Conservation (phyloP, 1,284 basidiomycete genomes). For the Dichomitus squalens region DNA sequence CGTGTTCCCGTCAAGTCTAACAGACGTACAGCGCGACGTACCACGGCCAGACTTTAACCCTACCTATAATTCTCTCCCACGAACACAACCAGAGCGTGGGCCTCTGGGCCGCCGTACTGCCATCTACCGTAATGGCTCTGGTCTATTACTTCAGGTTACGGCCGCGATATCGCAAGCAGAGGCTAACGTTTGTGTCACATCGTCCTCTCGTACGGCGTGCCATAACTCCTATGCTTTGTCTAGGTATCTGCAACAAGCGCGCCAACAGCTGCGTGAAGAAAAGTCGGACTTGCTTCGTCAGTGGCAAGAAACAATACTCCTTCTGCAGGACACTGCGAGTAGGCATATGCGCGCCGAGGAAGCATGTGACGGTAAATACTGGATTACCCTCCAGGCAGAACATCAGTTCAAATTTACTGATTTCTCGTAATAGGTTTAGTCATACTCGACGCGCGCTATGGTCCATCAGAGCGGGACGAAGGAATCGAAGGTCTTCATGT, state of each 20-base stretch:
- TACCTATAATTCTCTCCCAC: conserved; percentile 39
- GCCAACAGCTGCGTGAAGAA: conserved; percentile 56
- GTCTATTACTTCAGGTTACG: conserved; percentile 38
- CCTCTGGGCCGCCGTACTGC: conserved; percentile 35
- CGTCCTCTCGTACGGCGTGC: neutral
- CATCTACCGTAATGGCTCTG: conserved; percentile 35
- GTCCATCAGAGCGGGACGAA: conserved; percentile 53
- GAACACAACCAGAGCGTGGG: conserved; percentile 33
- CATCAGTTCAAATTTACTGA: conserved; percentile 3
- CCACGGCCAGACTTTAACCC: conserved; percentile 36
- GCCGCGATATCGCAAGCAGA: conserved; percentile 34
- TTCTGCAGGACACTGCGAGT: conserved; percentile 48
- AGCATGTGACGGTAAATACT: conserved; percentile 32
- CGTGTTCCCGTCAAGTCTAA: conserved; percentile 1
- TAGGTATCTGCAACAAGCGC: conserved; percentile 53
- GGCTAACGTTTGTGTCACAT: conserved; percentile 31
- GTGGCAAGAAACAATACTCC: conserved; percentile 51
- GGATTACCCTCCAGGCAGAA: conserved; percentile 3
- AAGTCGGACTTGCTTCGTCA: conserved; percentile 58
- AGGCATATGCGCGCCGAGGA: conserved; percentile 46
- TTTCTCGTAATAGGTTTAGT: conserved; percentile 59
- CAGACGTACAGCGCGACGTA: conserved; percentile 32
- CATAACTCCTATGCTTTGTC: conserved; percentile 3
- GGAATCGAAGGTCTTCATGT: conserved; percentile 57
- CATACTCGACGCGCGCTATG: conserved; percentile 74